Conservation (phyloP, 306 rosid genomes). For the Citrullus mucosospermus region DNA sequence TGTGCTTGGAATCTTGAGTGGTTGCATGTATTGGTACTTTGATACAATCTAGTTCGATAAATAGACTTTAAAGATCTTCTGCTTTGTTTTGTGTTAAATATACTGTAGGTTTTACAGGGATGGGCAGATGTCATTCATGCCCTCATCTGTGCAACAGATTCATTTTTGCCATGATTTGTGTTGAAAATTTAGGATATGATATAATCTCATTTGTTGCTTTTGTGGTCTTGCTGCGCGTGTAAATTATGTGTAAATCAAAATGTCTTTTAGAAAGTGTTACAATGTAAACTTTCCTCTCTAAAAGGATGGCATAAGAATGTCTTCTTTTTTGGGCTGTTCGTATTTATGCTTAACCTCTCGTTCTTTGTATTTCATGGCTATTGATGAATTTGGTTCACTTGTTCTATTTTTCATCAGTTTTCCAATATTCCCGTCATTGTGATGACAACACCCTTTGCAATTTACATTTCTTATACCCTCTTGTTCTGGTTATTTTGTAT, state of each 20-base stretch:
- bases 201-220: not conserved
- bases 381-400: not conserved
- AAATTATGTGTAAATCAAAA: not conserved
- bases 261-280: not conserved
- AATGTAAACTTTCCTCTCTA: not conserved
- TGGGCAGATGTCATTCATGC: not conserved
- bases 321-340: not conserved
- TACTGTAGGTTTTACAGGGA: not conserved
- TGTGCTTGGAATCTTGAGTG: not conserved
- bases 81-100: not conserved
- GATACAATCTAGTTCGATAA: not conserved
- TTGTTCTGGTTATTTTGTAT: not conserved
- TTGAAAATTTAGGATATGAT: not conserved
- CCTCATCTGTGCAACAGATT: not conserved
- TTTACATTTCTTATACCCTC: not conserved
- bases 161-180: not conserved
- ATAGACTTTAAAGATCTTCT: not conserved
- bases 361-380: not conserved
- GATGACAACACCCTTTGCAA: not conserved
- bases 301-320: not conserved
- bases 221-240: not conserved
- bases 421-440: not conserved
- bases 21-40: not conserved
- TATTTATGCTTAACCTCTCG: not conserved
- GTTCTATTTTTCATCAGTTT: constrained; percentile 2